Conservation (phyloP, 352 stramenopile species). For the Phytophthora cryptogea region DNA sequence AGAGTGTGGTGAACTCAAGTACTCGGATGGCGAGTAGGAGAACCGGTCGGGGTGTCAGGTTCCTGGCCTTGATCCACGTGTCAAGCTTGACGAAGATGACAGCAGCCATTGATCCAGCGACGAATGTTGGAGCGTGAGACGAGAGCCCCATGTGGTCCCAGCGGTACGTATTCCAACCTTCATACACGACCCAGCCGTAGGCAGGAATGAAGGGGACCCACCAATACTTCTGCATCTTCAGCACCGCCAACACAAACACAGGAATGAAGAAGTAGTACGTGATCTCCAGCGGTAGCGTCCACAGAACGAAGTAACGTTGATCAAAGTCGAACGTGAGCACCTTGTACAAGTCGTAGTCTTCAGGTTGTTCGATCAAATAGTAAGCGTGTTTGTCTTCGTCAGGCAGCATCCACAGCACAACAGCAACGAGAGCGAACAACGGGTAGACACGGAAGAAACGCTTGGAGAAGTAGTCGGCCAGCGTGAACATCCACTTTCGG, state of each 20-base stretch:
- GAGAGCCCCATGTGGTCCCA: conserved; percentile 26
- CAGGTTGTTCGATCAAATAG: conserved; percentile 26
- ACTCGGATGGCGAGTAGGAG: conserved; percentile 13
- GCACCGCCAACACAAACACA: conserved; percentile 25
- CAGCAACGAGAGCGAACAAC: conserved; percentile 40
- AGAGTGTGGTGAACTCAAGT: conserved; percentile 17
- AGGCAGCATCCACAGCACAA: conserved; percentile 35
- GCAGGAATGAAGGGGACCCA: conserved; percentile 32
- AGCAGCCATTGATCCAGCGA: conserved; percentile 27
- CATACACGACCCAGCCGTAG: conserved; percentile 25
- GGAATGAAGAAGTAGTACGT: conserved; percentile 49
- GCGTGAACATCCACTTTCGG: conserved; percentile 25
- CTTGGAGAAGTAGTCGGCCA: conserved; percentile 36
- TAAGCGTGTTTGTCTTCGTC: conserved; percentile 25
- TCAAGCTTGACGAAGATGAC: conserved; percentile 35
- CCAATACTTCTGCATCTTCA: conserved; percentile 23
- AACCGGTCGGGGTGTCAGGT: conserved; percentile 14
- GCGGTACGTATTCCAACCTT: conserved; percentile 24
- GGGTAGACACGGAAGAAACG: conserved; percentile 58
- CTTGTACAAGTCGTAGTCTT: conserved; percentile 38
- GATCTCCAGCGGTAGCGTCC: conserved; percentile 35
- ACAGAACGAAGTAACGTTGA: conserved; percentile 46
- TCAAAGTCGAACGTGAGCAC: conserved; percentile 44
- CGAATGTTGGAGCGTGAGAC: conserved; percentile 34
- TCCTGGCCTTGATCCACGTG: conserved; percentile 6